phyloP scores from a whole-genome alignment of 306 rosid species.

The Inga laurina region DNA sequence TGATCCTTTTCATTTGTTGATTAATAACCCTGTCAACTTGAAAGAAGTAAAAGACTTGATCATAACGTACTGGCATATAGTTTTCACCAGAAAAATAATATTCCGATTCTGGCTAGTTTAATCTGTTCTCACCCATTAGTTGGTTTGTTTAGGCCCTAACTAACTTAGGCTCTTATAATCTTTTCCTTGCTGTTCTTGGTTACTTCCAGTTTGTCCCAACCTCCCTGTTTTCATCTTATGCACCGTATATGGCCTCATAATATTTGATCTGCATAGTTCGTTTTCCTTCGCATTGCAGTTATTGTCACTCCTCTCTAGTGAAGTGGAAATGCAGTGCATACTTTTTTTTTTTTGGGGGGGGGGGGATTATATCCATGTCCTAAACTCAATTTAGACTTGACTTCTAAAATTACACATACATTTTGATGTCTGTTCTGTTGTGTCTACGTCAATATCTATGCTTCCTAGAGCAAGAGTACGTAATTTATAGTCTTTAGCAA shows the following conservation, averaged over 20 bases:
- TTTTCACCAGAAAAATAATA: slow-evolving; percentile 1
- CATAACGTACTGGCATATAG: background rate
- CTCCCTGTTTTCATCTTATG: background rate
- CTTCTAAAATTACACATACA: background rate
- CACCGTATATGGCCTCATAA: background rate
- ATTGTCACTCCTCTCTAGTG: background rate
- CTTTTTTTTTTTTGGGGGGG: too few species aligned
- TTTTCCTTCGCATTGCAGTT: background rate
- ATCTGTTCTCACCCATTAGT: background rate
- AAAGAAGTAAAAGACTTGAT: slow-evolving; percentile 11
- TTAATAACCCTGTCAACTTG: background rate
- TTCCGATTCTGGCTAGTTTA: background rate
- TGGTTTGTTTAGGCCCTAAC: background rate
- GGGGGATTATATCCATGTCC: background rate
- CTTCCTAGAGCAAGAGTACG: background rate
- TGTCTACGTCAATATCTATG: background rate
- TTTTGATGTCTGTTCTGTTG: background rate
- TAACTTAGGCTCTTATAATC: background rate
- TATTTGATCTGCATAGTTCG: slow-evolving; percentile 17
- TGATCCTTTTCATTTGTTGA: slow-evolving; percentile 10
- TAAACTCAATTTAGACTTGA: background rate
- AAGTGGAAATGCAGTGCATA: background rate
- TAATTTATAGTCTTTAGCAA: slow-evolving; percentile 8
- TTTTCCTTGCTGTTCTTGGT: background rate
- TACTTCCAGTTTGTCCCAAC: slow-evolving; percentile 6